Base-by-base conservation (phyloP, 73 alveolate genomes). In the Symbiodinium natans region DNA sequence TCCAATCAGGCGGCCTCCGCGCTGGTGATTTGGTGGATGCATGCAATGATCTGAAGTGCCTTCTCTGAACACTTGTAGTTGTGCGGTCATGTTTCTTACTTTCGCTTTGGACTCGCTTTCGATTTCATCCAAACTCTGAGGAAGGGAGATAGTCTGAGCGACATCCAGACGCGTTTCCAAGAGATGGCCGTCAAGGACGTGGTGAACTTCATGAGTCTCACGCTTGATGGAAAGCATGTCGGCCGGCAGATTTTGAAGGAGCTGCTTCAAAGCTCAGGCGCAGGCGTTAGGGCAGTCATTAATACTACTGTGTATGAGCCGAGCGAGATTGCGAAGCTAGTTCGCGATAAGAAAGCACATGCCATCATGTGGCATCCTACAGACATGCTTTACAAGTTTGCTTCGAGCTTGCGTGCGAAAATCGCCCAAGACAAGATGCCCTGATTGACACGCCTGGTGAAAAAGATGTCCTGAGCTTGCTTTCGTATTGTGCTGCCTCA, bases 21-120 rank as follows among this genome's bases (percentile, higher is more conserved):
- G 74, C 74, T 56, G 74, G 83, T 71, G 83, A 71, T 71, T 71
- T 71, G 83, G 83, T 31, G 83, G 83, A 71, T 71, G 83, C 83
- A 71, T 71, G 83, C 83, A 71, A 31, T 71, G 41, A n/a, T 27
- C 83, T 71, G 83, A 71, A 71, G 83, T n/a, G 83, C 39, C 83
- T 27, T n/a, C 39, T 71, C 83, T 71, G 74, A 56, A 56, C 74
- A 56, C 74, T 56, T 56, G 74, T 56, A n/a, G 74, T 56, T 56
- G 74, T 56, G 74, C 74, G 15, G 74, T 56, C 74, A 56, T 56
- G 74, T 56, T 56, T 56, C 74, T 56, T 56, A 56, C 74, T 56
- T 43, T 56, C 74, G 74, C 74, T 56, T 56, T 56, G 74, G 74
- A 56, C 74, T 56, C 74, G 74, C 74, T 9, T 56, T 56, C 74